phyloP scores from a whole-genome alignment of 1,284 basidiomycete species.

The Leccinum subrobustum region DNA sequence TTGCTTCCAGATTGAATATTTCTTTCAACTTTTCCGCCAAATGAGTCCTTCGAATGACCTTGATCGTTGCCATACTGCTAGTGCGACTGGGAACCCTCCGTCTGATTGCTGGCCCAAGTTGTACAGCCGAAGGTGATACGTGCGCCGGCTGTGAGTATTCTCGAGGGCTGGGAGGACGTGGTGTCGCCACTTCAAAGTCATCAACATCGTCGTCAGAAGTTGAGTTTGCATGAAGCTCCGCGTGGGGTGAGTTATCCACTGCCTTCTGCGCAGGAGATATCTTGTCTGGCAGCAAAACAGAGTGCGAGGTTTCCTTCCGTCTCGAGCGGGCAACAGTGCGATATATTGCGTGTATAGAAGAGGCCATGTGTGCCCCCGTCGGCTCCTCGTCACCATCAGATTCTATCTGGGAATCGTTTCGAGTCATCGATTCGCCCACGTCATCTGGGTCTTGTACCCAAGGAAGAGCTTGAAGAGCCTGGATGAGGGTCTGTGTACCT shows the following conservation, averaged over 20 bases:
- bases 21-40: conserved; percentile 84
- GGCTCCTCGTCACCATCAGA: conserved; percentile 62
- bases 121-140: conserved; percentile 7
- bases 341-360: conserved; percentile 84
- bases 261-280: conserved; percentile 20
- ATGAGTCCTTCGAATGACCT: conserved; percentile 63
- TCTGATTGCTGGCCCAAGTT: conserved; percentile 26
- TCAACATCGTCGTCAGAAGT: conserved; percentile 50
- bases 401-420: conserved; percentile 40
- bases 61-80: conserved; percentile 70
- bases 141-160: conserved; percentile 19
- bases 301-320: conserved; percentile 38
- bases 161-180: conserved; percentile 36
- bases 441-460: conserved; percentile 68
- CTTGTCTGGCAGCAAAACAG: conserved; percentile 31
- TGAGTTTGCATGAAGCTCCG: conserved; percentile 30
- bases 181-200: conserved; percentile 52
- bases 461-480: conserved; percentile 79
- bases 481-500: conserved; percentile 82
- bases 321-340: conserved; percentile 72
- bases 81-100: conserved; percentile 39
- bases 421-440: conserved; percentile 57
- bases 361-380: conserved; percentile 51
- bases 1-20: conserved; percentile 77
- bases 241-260: conserved; percentile 20